A percentile compares a stretch with the other conserved stretches of the same genome.
Evolutionary conservation across 805 yeast species (phyloP).

Genomic region (Tetrapisispora iriomotensis): DNA sequence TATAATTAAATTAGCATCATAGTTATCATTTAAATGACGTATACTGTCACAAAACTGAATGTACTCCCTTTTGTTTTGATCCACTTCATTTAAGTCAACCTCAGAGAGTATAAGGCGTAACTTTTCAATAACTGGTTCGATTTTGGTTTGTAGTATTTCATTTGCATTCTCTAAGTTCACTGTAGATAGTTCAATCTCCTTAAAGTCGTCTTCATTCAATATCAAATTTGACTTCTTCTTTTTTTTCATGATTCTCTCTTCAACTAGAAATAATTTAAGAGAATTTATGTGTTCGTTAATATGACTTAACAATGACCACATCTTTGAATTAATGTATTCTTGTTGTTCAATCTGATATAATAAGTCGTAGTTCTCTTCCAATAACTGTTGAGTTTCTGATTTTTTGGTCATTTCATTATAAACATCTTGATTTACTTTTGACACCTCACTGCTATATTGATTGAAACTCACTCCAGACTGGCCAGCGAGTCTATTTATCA

Average conservation of each 20-base stretch:
- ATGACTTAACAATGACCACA: slow-evolving; percentile 18
- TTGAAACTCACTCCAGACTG: slow-evolving; percentile 23
- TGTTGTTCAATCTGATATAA: slow-evolving; percentile 24
- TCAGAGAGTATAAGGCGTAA: slow-evolving; percentile 9
- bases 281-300: slow-evolving; percentile 23
- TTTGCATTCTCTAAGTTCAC: slow-evolving; percentile 6
- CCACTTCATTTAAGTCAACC: slow-evolving; percentile 11
- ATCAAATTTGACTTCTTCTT: slow-evolving; percentile 4
- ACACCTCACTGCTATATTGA: slow-evolving; percentile 10
- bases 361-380: slow-evolving; percentile 20
- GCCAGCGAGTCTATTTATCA: slow-evolving; percentile 21
- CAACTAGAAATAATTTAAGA: slow-evolving; percentile 22
- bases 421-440: slow-evolving; percentile 6
- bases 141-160: slow-evolving; percentile 8
- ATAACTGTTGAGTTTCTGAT: slow-evolving; percentile 12
- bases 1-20: neutral
- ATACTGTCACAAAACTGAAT: slow-evolving; percentile 12
- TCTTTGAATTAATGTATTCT: slow-evolving; percentile 20
- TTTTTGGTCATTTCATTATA: slow-evolving; percentile 8
- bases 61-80: slow-evolving; percentile 8
- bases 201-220: neutral
- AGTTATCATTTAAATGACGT: slow-evolving; percentile 8
- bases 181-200: neutral
- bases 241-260: slow-evolving; percentile 18
- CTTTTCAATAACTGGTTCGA: slow-evolving; percentile 9